Evolutionary conservation across 2,329 filamentous ascomycete genomes (phyloP), one percentile per base, ranked within the genome.

Genomic region (Aspergillus udagawae): DNA sequence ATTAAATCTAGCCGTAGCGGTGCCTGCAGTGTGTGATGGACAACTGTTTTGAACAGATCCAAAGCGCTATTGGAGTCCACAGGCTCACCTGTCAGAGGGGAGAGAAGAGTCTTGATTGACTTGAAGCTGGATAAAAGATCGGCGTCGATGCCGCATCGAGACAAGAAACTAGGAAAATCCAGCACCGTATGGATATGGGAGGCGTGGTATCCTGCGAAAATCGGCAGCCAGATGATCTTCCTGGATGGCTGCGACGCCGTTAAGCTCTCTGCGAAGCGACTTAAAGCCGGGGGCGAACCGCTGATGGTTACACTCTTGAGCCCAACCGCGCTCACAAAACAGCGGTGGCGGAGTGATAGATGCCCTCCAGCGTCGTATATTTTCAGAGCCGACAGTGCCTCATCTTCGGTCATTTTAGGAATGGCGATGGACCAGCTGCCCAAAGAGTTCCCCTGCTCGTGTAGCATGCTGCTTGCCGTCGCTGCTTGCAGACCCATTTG

Each of bases 341-440:
- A 52, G 9, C 38, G 41, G 21, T 28, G 23, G 3, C 35, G 51
- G 17, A 53, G 20, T 7, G 35, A 45, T 25, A 41, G 38, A n/a
- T 28, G 6, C 27, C 27, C 27, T 28, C 20, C n/a, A 3, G 17
- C 21, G 32, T 52, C 25, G 50, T 38, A 25, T n/a, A n/a, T 52
- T 14, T 25, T 38, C 4, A 52, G 50, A 14, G 50, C 50, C 2
- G 50, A 42, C 4, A 52, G 29, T 17, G 50, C 50, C 23, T 52
- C 50, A 6, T 38, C 29, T 14, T 52, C 29, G 9, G 50, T 25
- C 50, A 52, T 52, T 12, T 52, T 52, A 10, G 50, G 29, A 41
- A 52, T 42, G 50, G 29, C 50, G 7, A 52, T 23, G n/a, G 50
- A 52, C 50, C 50, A 52, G 32, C 50, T 52, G 32, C 21, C 50